Conservation (phyloP, 306 rosid species). For the Rubus parviflorus region DNA sequence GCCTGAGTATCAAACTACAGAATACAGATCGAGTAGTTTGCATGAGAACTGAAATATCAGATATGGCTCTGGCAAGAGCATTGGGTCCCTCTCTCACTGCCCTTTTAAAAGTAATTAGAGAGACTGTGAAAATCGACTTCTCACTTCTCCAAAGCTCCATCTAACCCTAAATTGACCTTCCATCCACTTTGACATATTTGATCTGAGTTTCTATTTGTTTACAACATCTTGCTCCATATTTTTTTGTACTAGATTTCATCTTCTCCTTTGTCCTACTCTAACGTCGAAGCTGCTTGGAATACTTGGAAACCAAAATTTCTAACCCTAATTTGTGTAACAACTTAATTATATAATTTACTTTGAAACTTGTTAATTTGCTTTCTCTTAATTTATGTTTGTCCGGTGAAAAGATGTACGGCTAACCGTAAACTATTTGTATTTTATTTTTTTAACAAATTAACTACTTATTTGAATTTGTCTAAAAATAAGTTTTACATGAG, state of each 20-base stretch:
- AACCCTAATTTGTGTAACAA: background rate
- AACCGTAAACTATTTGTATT: background rate
- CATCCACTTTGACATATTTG: conserved; percentile 22
- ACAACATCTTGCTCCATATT: background rate
- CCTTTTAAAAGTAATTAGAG: background rate
- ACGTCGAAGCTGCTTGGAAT: background rate
- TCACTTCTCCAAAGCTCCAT: background rate
- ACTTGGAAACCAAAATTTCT: background rate
- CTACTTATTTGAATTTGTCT: no score
- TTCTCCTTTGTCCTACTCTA: conserved; percentile 5
- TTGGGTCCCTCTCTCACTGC: background rate
- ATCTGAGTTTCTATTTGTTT: conserved; percentile 6
- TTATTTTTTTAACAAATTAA: background rate
- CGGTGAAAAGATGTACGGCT: background rate
- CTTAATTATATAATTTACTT: background rate
- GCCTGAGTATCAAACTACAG: background rate
- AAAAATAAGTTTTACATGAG: no score
- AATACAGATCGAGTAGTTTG: background rate
- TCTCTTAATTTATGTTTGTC: background rate
- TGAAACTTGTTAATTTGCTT: background rate
- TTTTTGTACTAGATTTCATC: background rate
- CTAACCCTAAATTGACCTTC: conserved; percentile 14
- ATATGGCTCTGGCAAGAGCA: background rate
- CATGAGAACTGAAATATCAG: conserved; percentile 2
- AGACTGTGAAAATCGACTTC: background rate